Conservation (phyloP, 1,284 basidiomycete genomes). For the Leccinum angustisporum region DNA sequence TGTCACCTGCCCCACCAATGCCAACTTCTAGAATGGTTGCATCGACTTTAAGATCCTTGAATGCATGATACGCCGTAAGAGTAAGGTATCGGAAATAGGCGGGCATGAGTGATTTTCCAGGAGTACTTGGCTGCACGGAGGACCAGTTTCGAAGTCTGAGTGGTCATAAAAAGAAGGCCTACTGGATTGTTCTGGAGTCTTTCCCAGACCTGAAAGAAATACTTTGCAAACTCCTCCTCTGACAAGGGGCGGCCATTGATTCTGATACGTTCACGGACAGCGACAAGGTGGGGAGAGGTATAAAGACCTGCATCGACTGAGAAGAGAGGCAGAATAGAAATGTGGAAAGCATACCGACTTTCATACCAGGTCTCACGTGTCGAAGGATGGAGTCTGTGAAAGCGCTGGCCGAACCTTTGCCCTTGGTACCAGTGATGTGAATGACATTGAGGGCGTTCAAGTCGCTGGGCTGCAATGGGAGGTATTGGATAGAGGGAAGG, state of each 20-base stretch:
- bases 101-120: conserved; percentile 71
- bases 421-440: conserved; percentile 98
- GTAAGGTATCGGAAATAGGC: conserved; percentile 96
- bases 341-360: conserved; percentile 53
- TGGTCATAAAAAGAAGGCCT: conserved; percentile 6
- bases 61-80: conserved; percentile 89
- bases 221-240: conserved; percentile 86
- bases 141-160: conserved; percentile 1
- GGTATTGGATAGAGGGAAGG: conserved; percentile 10
- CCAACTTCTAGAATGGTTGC: conserved; percentile 97
- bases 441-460: conserved; percentile 92
- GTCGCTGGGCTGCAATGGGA: conserved; percentile 44
- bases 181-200: conserved; percentile 65
- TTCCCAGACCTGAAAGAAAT: conserved; percentile 98
- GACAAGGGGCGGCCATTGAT: conserved; percentile 90
- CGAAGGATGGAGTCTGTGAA: conserved; percentile 82
- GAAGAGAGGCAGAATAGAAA: conserved; percentile 2
- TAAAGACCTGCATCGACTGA: conserved; percentile 69
- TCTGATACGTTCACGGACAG: conserved; percentile 93
- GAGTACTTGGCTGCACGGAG: conserved; percentile 44
- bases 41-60: conserved; percentile 77
- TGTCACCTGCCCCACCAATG: conserved; percentile 93
- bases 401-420: conserved; percentile 96
- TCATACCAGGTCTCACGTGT: conserved; percentile 63
- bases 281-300: conserved; percentile 95